These are phyloP conservation scores for Bromus sterilis DNA, from an alignment of 176 grass and related monocot species.

Conservation along the genomic window DNA sequence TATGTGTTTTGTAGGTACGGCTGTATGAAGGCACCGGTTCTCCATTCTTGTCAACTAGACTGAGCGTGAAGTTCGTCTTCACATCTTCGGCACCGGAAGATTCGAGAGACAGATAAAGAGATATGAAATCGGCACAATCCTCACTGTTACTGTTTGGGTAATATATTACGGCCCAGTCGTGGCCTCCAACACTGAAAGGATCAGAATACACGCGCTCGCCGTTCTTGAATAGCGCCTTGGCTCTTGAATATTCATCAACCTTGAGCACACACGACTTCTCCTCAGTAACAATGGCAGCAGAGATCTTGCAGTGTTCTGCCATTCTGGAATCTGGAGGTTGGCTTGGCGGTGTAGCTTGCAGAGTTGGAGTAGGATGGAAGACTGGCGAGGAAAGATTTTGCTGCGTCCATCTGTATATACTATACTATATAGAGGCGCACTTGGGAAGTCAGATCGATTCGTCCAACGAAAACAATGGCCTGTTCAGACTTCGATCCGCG, in stretches of 20 bases:
- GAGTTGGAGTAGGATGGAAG: background rate
- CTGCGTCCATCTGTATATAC: too few species aligned
- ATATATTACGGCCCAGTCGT: background rate
- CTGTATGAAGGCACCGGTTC: background rate
- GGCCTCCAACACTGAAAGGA: background rate
- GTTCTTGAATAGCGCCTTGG: background rate
- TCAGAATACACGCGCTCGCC: fast-evolving
- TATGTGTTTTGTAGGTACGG: background rate
- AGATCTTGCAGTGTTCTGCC: background rate
- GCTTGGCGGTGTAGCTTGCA: background rate
- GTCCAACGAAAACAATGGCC: too few species aligned
- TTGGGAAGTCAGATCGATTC: too few species aligned
- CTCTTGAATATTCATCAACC: background rate
- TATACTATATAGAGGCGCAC: too few species aligned
- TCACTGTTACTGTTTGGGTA: background rate
- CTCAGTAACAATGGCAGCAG: background rate
- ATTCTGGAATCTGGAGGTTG: background rate
- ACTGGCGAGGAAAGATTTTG: too few species aligned
- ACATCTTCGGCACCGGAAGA: background rate
- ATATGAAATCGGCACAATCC: too few species aligned
- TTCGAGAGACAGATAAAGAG: background rate
- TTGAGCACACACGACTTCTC: background rate
- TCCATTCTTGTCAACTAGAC: background rate
- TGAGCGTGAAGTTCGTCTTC: background rate
- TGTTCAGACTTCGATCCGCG: too few species aligned